phyloP scores from a whole-genome alignment of 2,329 filamentous ascomycete species.

The Colletotrichum orbiculare region DNA sequence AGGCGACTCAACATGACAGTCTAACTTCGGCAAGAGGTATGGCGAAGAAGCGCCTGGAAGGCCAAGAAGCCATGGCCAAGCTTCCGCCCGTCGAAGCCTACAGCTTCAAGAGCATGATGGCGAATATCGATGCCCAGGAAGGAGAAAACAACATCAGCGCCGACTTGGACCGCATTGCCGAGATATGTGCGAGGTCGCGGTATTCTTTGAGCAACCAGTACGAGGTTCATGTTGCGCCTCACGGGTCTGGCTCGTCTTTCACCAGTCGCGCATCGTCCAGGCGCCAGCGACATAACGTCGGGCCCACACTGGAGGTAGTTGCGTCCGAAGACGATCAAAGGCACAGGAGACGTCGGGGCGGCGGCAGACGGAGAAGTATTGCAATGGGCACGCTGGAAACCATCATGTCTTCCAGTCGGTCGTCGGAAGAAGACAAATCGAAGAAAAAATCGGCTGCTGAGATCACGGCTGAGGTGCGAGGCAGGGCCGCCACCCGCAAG shows the following conservation, averaged over 20 bases:
- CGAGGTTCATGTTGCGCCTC: conserved; percentile 72
- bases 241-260: conserved; percentile 67
- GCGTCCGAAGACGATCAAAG: conserved; percentile 66
- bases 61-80: conserved; percentile 51
- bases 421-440: conserved; percentile 71
- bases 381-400: conserved; percentile 74
- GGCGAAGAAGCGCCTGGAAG: conserved; percentile 47
- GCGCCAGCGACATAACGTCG: conserved; percentile 47
- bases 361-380: conserved; percentile 58
- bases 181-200: conserved; percentile 73
- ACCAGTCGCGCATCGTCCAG: conserved; percentile 45
- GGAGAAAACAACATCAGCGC: conserved; percentile 61
- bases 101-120: conserved; percentile 73
- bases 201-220: conserved; percentile 76
- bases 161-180: conserved; percentile 72
- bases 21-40: conserved; percentile 58
- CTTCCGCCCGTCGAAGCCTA: conserved; percentile 73
- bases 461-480: conserved; percentile 65
- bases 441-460: conserved; percentile 69
- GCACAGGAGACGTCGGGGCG: conserved; percentile 54
- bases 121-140: conserved; percentile 60
- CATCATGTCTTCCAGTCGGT: conserved; percentile 74
- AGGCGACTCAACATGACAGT: conserved; percentile 51
- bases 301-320: conserved; percentile 68
- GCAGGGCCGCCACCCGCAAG: conserved; percentile 54